Percentiles rank a stretch among this genome's conserved stretches.
Conservation (phyloP, 257 asterid species). For the Solanum sejunctum region DNA sequence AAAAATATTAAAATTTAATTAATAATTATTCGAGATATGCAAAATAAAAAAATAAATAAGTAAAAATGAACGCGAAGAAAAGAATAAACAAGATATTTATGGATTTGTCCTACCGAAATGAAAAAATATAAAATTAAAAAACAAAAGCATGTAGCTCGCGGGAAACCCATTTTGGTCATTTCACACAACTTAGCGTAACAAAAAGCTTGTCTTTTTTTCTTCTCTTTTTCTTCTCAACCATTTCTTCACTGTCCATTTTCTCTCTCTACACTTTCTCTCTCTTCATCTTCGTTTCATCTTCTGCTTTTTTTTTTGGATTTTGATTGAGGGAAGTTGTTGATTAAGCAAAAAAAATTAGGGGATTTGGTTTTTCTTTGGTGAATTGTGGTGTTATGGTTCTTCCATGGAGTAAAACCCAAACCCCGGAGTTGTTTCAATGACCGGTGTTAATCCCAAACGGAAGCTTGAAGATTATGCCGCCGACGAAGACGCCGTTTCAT, state of each 20-base stretch:
- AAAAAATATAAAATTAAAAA: background rate
- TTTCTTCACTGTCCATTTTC: background rate
- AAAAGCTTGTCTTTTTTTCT: background rate
- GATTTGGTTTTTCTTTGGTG: background rate
- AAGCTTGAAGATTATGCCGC: constrained; percentile 58
- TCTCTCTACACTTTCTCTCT: background rate
- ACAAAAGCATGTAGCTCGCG: background rate
- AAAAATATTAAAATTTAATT: too few relatives aligned
- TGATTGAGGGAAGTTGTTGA: background rate
- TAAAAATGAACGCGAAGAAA: too few relatives aligned
- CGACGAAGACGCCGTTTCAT: constrained; percentile 19
- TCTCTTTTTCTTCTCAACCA: background rate
- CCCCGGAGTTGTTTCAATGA: background rate
- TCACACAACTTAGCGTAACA: background rate
- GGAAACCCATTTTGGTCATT: background rate
- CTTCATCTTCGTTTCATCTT: background rate
- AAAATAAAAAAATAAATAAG: too few relatives aligned
- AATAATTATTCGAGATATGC: too few relatives aligned
- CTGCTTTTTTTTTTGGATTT: background rate
- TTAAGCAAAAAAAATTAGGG: background rate
- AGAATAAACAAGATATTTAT: too few relatives aligned
- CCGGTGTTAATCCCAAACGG: constrained; percentile 32
- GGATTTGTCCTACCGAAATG: too few relatives aligned
- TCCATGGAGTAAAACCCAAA: constrained; percentile 1
- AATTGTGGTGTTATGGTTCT: background rate